Evolutionary conservation across 2,329 filamentous ascomycete species (phyloP).

Genomic region (Fusarium agapanthi): DNA sequence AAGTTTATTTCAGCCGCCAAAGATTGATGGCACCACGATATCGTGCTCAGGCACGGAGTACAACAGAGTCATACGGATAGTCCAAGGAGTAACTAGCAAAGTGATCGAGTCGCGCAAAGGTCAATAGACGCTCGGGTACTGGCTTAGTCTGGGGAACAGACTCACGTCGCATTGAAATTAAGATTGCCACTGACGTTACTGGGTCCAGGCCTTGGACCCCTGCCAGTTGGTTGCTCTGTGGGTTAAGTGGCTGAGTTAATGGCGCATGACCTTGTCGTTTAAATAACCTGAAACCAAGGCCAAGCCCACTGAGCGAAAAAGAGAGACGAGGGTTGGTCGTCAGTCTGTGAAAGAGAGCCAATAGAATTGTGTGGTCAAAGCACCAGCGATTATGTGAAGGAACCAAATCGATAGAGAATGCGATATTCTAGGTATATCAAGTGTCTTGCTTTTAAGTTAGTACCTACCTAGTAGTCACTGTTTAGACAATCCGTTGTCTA

Average conservation of each 20-base stretch:
- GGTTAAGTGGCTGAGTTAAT: slow-evolving; percentile 10
- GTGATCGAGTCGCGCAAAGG: neutral
- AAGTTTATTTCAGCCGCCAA: neutral
- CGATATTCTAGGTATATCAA: neutral
- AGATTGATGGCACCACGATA: neutral
- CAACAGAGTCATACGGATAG: neutral
- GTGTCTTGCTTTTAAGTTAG: neutral
- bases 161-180: slow-evolving; percentile 25
- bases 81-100: neutral
- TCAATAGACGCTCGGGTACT: neutral
- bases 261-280: slow-evolving; percentile 25
- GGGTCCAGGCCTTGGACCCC: slow-evolving; percentile 10
- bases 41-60: neutral
- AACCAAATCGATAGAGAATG: neutral
- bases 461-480: neutral
- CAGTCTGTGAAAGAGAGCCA: neutral
- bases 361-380: neutral
- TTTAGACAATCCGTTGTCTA: neutral
- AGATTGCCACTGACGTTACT: slow-evolving; percentile 33
- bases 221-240: neutral
- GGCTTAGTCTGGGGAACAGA: slow-evolving; percentile 11
- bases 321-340: slow-evolving; percentile 1
- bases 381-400: neutral
- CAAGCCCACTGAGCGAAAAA: slow-evolving; percentile 5
- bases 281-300: slow-evolving; percentile 34